These are phyloP conservation scores for Syncephalastrum sp. DNA, from an alignment of 371 early-diverging fungal genomes.

Conservation along the genomic window DNA sequence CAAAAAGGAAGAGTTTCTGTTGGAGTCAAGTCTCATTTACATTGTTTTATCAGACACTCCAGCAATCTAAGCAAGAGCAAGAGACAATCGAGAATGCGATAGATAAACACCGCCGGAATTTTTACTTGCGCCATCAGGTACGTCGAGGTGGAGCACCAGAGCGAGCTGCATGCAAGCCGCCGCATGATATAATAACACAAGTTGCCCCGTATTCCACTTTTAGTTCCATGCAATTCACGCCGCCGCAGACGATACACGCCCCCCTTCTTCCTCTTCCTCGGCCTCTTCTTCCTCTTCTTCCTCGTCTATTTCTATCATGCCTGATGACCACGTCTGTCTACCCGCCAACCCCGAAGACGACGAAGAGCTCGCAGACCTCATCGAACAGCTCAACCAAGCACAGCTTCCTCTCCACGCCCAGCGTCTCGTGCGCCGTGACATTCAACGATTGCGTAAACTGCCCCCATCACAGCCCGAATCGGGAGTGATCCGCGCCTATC, in stretches of 20 bases:
- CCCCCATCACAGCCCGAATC: slow-evolving; percentile 76
- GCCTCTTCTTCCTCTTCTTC: not conserved
- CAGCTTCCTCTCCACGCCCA: slow-evolving; percentile 65
- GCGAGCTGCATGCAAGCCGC: not conserved
- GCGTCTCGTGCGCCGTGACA: slow-evolving; percentile 63
- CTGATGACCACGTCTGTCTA: not conserved
- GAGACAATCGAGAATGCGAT: slow-evolving; percentile 15
- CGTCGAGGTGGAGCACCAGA: not conserved
- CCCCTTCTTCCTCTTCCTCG: no score
- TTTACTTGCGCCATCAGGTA: slow-evolving; percentile 77
- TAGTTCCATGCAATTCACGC: slow-evolving; percentile 70
- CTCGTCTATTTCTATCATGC: not conserved
- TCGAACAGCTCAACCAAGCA: slow-evolving; percentile 51
- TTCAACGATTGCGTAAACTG: slow-evolving; percentile 72
- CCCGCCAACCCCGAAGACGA: slow-evolving; percentile 37
- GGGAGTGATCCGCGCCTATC: slow-evolving; percentile 72
- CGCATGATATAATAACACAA: not conserved
- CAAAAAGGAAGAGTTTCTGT: slow-evolving; percentile 8
- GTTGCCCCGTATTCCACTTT: not conserved
- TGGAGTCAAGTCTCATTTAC: not conserved
- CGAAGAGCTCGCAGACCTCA: slow-evolving; percentile 65
- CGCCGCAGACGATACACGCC: slow-evolving; percentile 52
- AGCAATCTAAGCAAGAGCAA: slow-evolving; percentile 14
- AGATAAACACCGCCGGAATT: slow-evolving; percentile 76
- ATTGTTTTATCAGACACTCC: slow-evolving; percentile 14